phyloP scores from a whole-genome alignment of 2,329 filamentous ascomycete species.

The Diaporthe nobilis region DNA sequence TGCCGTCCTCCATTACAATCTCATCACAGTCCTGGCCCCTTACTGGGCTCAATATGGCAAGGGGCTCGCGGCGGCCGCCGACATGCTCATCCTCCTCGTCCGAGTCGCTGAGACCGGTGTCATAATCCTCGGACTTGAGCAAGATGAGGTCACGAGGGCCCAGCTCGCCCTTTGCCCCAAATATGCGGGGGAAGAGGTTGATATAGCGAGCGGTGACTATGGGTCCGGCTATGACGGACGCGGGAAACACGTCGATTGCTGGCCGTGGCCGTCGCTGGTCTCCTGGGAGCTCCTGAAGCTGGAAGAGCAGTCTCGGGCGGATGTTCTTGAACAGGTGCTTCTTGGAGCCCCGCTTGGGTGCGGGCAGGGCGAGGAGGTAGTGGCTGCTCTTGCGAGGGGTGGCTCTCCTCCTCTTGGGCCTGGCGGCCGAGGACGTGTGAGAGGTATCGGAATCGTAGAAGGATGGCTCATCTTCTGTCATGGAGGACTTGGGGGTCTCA shows the following conservation, averaged over 20 bases:
- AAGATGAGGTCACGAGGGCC: slow-evolving; percentile 80
- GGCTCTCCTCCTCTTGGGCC: slow-evolving; percentile 56
- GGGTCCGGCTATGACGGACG: slow-evolving; percentile 69
- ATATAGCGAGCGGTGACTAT: slow-evolving; percentile 71
- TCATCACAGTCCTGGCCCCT: slow-evolving; percentile 68
- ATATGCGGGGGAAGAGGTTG: slow-evolving; percentile 74
- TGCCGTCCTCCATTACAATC: slow-evolving; percentile 76
- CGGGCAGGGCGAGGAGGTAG: slow-evolving; percentile 78
- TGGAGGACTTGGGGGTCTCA: slow-evolving; percentile 45
- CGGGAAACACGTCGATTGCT: slow-evolving; percentile 80
- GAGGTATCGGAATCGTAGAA: slow-evolving; percentile 59
- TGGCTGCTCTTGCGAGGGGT: slow-evolving; percentile 70
- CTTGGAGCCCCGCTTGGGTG: slow-evolving; percentile 69
- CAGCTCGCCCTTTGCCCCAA: slow-evolving; percentile 74
- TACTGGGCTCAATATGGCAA: slow-evolving; percentile 78
- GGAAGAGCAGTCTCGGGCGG: slow-evolving; percentile 77
- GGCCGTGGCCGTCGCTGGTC: slow-evolving; percentile 73
- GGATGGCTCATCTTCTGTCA: slow-evolving; percentile 66
- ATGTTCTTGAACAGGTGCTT: slow-evolving; percentile 77
- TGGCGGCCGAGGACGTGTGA: slow-evolving; percentile 33
- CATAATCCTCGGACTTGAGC: slow-evolving; percentile 79
- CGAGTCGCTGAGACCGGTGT: slow-evolving; percentile 52
- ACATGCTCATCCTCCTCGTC: slow-evolving; percentile 59
- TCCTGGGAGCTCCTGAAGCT: slow-evolving; percentile 76
- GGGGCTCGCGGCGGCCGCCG: slow-evolving; percentile 59